Conservation (phyloP, 257 asterid genomes). For the Nicotiana benthamiana region DNA sequence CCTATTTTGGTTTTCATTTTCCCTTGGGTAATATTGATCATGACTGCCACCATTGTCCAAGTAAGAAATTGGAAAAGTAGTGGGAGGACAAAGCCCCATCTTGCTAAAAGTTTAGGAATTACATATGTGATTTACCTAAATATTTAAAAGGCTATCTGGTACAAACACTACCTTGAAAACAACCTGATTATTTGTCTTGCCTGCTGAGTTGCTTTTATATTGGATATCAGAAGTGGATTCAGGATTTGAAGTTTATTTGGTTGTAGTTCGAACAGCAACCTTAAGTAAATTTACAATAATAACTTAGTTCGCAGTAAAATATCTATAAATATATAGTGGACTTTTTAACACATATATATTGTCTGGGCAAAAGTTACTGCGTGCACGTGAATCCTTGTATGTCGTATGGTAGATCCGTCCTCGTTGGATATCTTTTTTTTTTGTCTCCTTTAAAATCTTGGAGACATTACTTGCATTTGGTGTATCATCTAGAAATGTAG, state of each 20-base stretch:
- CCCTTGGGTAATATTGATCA: not conserved
- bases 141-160: not conserved
- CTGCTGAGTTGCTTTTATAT: not conserved
- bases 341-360: too few relatives aligned
- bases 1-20: not conserved
- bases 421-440: not conserved
- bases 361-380: too few relatives aligned
- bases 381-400: too few relatives aligned
- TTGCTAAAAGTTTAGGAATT: not conserved
- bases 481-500: not conserved
- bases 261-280: too few relatives aligned
- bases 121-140: not conserved
- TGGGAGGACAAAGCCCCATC: not conserved
- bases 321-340: too few relatives aligned
- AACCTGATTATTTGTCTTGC: not conserved
- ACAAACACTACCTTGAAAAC: not conserved
- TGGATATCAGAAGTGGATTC: not conserved
- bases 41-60: not conserved
- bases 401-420: too few relatives aligned
- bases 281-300: too few relatives aligned
- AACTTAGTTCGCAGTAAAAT: too few relatives aligned
- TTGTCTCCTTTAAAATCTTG: not conserved
- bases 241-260: too few relatives aligned
- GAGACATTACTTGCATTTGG: not conserved
- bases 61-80: not conserved